A percentile compares a stretch with the other conserved stretches of the same genome.
phyloP scores from a whole-genome alignment of 495 filamentous ascomycete species.

The Podospora didyma region DNA sequence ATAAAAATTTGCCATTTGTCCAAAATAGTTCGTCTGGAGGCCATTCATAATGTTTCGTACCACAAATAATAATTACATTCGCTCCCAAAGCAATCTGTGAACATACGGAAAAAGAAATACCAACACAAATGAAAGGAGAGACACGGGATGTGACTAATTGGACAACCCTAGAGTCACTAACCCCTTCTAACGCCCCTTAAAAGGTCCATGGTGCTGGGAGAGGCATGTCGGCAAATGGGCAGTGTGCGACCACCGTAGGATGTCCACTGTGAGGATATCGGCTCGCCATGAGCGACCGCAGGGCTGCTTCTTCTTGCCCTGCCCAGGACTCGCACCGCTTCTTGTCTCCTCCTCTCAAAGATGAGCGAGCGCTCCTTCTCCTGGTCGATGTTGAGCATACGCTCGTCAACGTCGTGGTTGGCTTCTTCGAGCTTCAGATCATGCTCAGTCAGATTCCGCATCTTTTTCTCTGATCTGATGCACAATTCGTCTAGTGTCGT shows the following conservation, averaged over 20 bases:
- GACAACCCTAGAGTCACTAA: not conserved
- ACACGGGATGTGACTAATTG: not conserved
- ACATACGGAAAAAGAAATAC: not conserved
- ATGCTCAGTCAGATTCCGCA: conserved; percentile 24
- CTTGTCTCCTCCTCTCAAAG: conserved; percentile 38
- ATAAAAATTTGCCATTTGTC: no score
- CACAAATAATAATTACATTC: no score
- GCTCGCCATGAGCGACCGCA: not conserved
- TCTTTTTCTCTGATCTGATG: conserved; percentile 24
- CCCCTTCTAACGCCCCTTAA: conserved; percentile 19
- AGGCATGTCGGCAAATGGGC: conserved; percentile 16
- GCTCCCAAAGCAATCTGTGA: not conserved
- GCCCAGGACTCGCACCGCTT: conserved; percentile 29
- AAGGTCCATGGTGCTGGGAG: conserved; percentile 17
- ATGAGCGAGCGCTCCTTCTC: conserved; percentile 37
- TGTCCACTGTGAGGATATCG: conserved; percentile 7
- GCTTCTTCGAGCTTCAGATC: conserved; percentile 33
- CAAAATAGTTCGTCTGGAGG: no score
- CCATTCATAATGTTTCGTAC: no score
- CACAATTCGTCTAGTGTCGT: conserved; percentile 24
- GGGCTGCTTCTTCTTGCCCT: conserved; percentile 21
- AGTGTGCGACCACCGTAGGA: conserved; percentile 14
- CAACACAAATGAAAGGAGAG: not conserved
- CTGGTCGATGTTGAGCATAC: conserved; percentile 27
- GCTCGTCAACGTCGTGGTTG: conserved; percentile 30